Evolutionary conservation across 805 yeast genomes (phyloP).

Genomic region (Zygoascus bituminiphila): DNA sequence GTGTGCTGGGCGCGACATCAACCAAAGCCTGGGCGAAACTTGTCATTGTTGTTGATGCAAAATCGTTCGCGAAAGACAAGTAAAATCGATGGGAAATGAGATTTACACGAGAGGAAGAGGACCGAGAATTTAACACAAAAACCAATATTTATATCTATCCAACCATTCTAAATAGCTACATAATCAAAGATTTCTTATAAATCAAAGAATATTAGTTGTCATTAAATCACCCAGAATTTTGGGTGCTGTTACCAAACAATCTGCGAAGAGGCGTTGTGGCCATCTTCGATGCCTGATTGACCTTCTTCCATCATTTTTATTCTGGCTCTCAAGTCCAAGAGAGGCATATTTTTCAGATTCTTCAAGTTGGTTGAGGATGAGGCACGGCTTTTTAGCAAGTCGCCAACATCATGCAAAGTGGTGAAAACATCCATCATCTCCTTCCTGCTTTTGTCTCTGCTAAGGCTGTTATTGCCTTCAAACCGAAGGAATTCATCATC

Average conservation of each 20-base stretch:
- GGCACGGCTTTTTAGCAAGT: conserved; percentile 1
- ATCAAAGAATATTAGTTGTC: background rate
- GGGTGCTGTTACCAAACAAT: conserved; percentile 3
- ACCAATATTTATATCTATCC: background rate
- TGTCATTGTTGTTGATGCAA: conserved; percentile 1
- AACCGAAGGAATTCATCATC: conserved; percentile 5
- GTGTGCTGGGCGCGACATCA: background rate
- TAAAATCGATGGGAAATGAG: background rate
- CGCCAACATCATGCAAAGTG: conserved; percentile 8
- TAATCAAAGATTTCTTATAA: background rate
- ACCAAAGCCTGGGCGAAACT: conserved; percentile 2
- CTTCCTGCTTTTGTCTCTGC: background rate
- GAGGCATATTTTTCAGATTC: background rate
- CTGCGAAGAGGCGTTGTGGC: background rate
- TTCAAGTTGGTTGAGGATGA: conserved; percentile 1
- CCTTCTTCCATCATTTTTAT: conserved; percentile 23
- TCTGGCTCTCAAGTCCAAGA: conserved; percentile 18
- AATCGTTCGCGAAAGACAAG: too few species aligned
- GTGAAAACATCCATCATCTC: conserved; percentile 9
- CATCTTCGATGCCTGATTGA: background rate
- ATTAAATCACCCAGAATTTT: background rate
- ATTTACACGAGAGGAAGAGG: too few species aligned
- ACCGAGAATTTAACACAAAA: too few species aligned
- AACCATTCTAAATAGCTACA: background rate
- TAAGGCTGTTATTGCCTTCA: background rate